A percentile compares a stretch with the other conserved stretches of the same genome.
These are phyloP conservation scores for Niebla homalea DNA, from an alignment of 495 filamentous ascomycete genomes.

Conservation along the genomic window DNA sequence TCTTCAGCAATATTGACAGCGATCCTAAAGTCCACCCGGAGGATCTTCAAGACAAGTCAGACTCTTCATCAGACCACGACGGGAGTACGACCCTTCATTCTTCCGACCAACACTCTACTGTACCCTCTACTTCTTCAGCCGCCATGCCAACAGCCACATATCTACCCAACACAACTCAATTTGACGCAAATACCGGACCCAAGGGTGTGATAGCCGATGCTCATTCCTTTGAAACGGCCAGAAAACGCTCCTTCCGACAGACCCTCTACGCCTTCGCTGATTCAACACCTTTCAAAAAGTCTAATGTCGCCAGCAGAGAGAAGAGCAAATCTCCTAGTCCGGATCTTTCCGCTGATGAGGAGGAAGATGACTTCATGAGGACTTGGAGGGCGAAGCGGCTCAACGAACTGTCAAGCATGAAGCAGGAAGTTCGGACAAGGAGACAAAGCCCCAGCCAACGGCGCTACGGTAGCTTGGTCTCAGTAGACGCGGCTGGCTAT, in stretches of 20 bases:
- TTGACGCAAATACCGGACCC: slow-evolving; percentile 82
- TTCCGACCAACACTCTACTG: slow-evolving; percentile 40
- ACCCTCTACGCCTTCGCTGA: slow-evolving; percentile 28
- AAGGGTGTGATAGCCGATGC: slow-evolving; percentile 98
- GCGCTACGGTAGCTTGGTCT: slow-evolving; percentile 62
- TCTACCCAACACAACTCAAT: slow-evolving; percentile 44
- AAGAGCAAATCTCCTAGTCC: slow-evolving; percentile 29
- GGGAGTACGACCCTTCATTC: slow-evolving; percentile 32
- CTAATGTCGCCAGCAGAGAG: slow-evolving; percentile 29
- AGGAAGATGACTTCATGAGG: slow-evolving; percentile 71
- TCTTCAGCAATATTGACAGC: slow-evolving; percentile 46
- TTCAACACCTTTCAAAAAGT: slow-evolving; percentile 20
- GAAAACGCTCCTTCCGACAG: slow-evolving; percentile 45
- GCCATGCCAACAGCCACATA: slow-evolving; percentile 35
- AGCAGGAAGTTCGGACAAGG: slow-evolving; percentile 34
- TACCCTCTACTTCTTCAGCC: slow-evolving; percentile 36
- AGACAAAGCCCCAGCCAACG: slow-evolving; percentile 55
- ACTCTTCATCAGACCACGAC: slow-evolving; percentile 23
- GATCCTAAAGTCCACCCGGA: slow-evolving; percentile 41
- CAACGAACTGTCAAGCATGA: slow-evolving; percentile 54
- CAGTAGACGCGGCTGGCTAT: slow-evolving; percentile 81
- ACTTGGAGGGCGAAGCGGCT: slow-evolving; percentile 71
- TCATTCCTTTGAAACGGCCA: slow-evolving; percentile 73
- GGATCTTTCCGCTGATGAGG: slow-evolving; percentile 35
- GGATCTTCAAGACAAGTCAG: slow-evolving; percentile 27